Percentiles rank a stretch among this genome's conserved stretches.
phyloP scores from a whole-genome alignment of 441 rosid genomes.

The Brassica balearica region DNA sequence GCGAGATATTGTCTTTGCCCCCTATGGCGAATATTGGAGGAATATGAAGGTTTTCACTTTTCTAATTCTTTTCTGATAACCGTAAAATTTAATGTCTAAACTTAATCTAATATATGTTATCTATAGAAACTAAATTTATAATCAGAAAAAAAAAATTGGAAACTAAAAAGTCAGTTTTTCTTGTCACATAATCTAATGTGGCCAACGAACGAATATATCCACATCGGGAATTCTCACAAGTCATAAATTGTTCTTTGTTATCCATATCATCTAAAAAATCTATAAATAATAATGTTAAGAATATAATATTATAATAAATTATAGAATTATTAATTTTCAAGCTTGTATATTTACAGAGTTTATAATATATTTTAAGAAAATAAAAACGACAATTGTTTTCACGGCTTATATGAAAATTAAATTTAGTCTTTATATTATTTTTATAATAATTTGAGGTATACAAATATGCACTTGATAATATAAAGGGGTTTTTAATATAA shows the following conservation, averaged over 20 bases:
- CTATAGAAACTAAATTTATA: not conserved
- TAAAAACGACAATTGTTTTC: too few relatives aligned
- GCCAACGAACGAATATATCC: not conserved
- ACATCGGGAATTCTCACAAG: not conserved
- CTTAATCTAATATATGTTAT: not conserved
- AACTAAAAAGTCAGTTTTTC: not conserved
- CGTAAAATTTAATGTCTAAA: not conserved
- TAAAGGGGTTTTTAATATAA: too few relatives aligned
- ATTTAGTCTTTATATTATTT: too few relatives aligned
- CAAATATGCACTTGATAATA: too few relatives aligned
- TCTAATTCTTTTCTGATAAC: not conserved
- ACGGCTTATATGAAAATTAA: too few relatives aligned
- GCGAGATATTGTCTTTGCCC: conserved; percentile 44
- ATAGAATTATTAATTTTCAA: too few relatives aligned
- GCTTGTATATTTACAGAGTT: too few relatives aligned
- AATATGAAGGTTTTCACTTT: not conserved
- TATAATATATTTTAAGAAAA: too few relatives aligned
- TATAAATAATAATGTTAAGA: too few relatives aligned
- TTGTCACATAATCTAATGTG: not conserved
- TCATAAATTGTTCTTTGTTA: not conserved
- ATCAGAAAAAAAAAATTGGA: not conserved
- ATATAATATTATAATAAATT: too few relatives aligned
- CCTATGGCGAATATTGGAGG: conserved; percentile 52
- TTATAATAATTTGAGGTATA: too few relatives aligned
- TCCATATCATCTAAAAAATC: too few relatives aligned